A percentile compares a stretch with the other conserved stretches of the same genome.
Evolutionary conservation across 306 rosid genomes (phyloP).

Genomic region (Alnus rubra): DNA sequence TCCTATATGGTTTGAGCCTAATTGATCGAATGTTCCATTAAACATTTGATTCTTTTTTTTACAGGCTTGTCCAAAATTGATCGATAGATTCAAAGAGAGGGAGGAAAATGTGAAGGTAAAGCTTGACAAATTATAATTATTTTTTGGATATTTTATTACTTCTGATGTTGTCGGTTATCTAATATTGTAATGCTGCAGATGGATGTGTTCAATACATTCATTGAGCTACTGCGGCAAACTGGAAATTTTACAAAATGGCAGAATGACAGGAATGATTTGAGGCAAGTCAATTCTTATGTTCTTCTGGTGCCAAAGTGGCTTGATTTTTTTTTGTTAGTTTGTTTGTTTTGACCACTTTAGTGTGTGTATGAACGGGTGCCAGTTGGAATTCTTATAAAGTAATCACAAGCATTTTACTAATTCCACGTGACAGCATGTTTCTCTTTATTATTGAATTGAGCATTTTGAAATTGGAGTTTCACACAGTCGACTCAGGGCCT

Average conservation of each 20-base stretch:
- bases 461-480: background rate
- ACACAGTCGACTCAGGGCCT: background rate
- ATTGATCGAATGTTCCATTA: constrained; percentile 16
- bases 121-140: constrained; percentile 9
- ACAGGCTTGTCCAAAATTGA: constrained; percentile 98
- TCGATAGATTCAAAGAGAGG: constrained; percentile 96
- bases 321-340: background rate
- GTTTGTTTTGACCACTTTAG: constrained; percentile 8
- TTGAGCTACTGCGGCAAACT: constrained; percentile 95
- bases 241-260: constrained; percentile 97
- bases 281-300: constrained; percentile 54
- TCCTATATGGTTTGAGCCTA: background rate
- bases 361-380: background rate
- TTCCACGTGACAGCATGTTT: too few relatives aligned
- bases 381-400: background rate
- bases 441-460: background rate
- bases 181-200: constrained; percentile 64
- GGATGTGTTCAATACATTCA: constrained; percentile 94
- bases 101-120: constrained; percentile 97
- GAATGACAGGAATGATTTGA: constrained; percentile 70
- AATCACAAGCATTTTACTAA: background rate
- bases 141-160: constrained; percentile 13
- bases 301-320: constrained; percentile 16
- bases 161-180: constrained; percentile 28
- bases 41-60: constrained; percentile 24